Percentiles rank a stretch among this genome's conserved stretches.
Evolutionary conservation across 192 early-diverging fungal species (phyloP).

Genomic region (Chytriomyces confervae): DNA sequence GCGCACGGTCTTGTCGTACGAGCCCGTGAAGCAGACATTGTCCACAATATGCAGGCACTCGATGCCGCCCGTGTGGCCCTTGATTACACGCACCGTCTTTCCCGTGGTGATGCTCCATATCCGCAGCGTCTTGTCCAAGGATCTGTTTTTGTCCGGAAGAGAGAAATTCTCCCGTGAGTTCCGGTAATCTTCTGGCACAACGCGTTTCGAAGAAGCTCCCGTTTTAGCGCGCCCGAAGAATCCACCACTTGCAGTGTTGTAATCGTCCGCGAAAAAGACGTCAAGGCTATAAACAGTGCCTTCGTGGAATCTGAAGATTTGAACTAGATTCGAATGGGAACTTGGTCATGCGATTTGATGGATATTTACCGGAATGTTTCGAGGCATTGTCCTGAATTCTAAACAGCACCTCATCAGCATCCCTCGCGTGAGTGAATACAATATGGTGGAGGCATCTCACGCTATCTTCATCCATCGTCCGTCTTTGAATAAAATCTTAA

Average conservation of each 20-base stretch:
- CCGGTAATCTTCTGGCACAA: conserved; percentile 14
- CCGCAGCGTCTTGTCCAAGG: conserved; percentile 61
- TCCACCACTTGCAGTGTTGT: conserved; percentile 1
- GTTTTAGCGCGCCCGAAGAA: neutral
- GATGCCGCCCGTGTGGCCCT: conserved; percentile 55
- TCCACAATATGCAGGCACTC: conserved; percentile 53
- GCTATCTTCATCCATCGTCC: too few relatives aligned
- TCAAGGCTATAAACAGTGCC: conserved; percentile 61
- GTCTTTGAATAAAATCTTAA: too few relatives aligned
- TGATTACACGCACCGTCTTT: conserved; percentile 43
- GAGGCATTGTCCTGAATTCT: neutral
- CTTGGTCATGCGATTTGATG: neutral
- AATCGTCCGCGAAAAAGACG: conserved; percentile 26
- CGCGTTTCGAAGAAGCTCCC: neutral
- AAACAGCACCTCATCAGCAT: neutral
- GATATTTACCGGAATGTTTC: neutral
- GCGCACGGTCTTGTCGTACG: conserved; percentile 62
- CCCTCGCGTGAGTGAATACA: too few relatives aligned
- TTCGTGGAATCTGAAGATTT: conserved; percentile 38
- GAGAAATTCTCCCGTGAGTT: neutral
- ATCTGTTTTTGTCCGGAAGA: conserved; percentile 35
- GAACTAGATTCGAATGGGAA: neutral
- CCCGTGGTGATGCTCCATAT: conserved; percentile 53
- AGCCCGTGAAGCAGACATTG: conserved; percentile 53
- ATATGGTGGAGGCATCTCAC: too few relatives aligned